A percentile compares a stretch with the other conserved stretches of the same genome.
phyloP scores from a whole-genome alignment of 2,329 filamentous ascomycete species.

The Fusarium albidum region DNA sequence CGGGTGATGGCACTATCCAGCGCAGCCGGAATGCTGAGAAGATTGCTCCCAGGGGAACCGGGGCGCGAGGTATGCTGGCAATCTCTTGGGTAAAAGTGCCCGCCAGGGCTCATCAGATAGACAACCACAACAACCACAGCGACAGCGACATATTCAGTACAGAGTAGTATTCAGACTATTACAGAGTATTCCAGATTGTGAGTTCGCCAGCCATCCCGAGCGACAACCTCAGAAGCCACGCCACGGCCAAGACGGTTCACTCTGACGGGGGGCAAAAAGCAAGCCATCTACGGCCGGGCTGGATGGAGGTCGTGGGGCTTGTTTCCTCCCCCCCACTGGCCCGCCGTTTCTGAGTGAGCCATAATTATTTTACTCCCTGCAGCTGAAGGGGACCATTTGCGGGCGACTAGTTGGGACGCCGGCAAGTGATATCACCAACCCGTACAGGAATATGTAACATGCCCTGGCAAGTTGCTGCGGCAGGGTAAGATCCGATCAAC shows the following conservation, averaged over 20 bases:
- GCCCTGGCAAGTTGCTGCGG: constrained; percentile 8
- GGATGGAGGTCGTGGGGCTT: constrained; percentile 34
- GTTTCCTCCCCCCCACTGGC: too few species aligned
- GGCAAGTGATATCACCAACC: constrained; percentile 7
- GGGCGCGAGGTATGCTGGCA: constrained; percentile 9
- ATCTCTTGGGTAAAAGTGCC: too few species aligned
- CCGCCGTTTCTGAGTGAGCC: constrained; percentile 14
- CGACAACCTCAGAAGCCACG: constrained; percentile 7
- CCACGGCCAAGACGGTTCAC: constrained; percentile 17
- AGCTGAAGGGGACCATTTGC: background rate
- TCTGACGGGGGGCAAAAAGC: constrained; percentile 17
- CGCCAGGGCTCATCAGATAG: too few species aligned
- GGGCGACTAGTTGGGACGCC: background rate
- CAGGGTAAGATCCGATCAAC: background rate
- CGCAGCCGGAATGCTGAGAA: constrained; percentile 26
- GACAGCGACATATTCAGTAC: background rate
- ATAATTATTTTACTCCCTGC: too few species aligned
- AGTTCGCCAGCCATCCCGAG: constrained; percentile 4
- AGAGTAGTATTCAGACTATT: too few species aligned
- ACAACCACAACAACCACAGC: too few species aligned
- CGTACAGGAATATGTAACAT: too few species aligned
- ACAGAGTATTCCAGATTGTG: too few species aligned
- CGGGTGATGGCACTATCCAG: constrained; percentile 1
- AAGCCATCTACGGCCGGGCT: constrained; percentile 27
- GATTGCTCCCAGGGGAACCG: constrained; percentile 5